Evolutionary conservation across 73 alveolate species (phyloP).

Genomic region (Paramecium primaurelia): DNA sequence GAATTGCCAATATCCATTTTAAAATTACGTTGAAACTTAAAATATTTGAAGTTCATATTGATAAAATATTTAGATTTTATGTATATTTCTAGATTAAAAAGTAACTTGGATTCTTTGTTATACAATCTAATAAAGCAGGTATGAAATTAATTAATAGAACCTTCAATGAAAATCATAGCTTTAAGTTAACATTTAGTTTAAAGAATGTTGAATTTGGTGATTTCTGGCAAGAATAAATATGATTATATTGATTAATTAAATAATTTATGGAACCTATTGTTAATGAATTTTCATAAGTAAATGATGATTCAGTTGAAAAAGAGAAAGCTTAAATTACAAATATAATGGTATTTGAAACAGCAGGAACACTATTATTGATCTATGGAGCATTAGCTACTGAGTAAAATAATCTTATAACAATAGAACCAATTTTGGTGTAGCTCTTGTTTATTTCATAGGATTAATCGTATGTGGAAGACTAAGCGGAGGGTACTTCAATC

Average conservation of each 20-base stretch:
- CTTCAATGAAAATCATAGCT: not conserved
- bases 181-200: not conserved
- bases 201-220: not conserved
- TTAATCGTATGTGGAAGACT: not conserved
- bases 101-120: not conserved
- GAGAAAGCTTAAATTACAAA: not conserved
- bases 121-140: not conserved
- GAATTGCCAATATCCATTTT: not conserved
- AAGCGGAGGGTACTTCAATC: slow-evolving; percentile 34
- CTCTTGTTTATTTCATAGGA: not conserved
- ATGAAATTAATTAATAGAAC: not conserved
- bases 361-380: not conserved
- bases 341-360: not conserved
- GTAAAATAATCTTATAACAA: not conserved
- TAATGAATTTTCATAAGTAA: not conserved
- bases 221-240: not conserved
- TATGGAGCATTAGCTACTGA: slow-evolving; percentile 28
- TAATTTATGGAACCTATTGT: not conserved
- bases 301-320: not conserved
- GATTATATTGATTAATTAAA: not conserved
- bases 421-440: slow-evolving; percentile 7
- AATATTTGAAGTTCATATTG: not conserved
- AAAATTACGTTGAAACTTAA: not conserved
- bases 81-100: not conserved
- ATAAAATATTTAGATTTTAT: slow-evolving; percentile 2